These are phyloP conservation scores for Fusarium transvaalense DNA, from an alignment of 2,329 filamentous ascomycete genomes.

Conservation along the genomic window DNA sequence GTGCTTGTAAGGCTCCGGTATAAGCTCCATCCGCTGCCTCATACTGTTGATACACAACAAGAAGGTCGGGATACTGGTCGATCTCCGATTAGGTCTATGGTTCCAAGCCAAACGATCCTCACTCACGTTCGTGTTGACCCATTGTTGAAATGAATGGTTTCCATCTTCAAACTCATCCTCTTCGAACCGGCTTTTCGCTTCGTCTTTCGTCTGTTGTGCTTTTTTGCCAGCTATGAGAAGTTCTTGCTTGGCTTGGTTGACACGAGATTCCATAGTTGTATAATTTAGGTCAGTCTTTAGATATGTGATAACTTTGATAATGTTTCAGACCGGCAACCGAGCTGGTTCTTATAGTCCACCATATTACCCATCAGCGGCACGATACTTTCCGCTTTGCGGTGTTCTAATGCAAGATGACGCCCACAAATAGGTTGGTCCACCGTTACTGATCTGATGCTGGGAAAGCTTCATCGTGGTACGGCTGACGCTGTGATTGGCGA, in stretches of 20 bases:
- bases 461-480: neutral
- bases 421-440: neutral
- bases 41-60: neutral
- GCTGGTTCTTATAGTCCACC: neutral
- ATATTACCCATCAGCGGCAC: neutral
- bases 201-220: neutral
- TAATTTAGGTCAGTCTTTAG: too few relatives aligned
- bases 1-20: neutral
- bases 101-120: accelerated
- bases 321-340: neutral
- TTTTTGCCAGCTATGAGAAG: neutral
- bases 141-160: neutral
- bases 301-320: neutral
- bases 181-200: neutral
- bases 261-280: neutral
- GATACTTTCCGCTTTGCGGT: neutral
- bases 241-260: neutral
- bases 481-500: neutral
- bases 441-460: neutral
- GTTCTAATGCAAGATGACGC: neutral
- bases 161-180: accelerated
- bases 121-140: neutral
- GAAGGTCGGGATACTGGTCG: neutral
- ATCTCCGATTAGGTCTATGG: accelerated
- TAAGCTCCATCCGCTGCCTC: neutral